phyloP scores from a whole-genome alignment of 2,329 filamentous ascomycete species.

The Pseudogymnoascus sp. region DNA sequence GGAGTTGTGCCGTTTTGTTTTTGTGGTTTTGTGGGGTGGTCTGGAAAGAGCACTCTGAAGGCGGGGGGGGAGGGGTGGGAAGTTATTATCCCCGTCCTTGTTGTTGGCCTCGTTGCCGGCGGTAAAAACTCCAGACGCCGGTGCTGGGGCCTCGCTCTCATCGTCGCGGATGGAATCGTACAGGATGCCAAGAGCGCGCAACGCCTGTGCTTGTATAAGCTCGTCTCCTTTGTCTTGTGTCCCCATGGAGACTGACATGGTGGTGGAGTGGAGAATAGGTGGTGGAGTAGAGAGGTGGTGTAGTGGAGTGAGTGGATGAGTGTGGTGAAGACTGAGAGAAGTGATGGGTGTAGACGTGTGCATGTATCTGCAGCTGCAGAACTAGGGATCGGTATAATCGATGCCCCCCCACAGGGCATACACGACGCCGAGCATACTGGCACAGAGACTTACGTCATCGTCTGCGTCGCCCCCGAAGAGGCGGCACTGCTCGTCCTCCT shows the following conservation, averaged over 20 bases:
- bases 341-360: not conserved
- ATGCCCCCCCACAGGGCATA: conserved; percentile 19
- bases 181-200: conserved; percentile 5
- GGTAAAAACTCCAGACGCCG: not conserved
- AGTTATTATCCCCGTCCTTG: not conserved
- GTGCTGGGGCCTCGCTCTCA: not conserved
- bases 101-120: not conserved
- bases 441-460: conserved; percentile 25
- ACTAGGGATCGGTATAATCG: conserved; percentile 10
- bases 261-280: conserved; percentile 4
- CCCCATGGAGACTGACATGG: not conserved
- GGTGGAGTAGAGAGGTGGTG: not conserved
- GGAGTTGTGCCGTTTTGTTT: not conserved
- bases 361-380: not conserved
- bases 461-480: conserved; percentile 27
- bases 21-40: not conserved
- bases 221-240: conserved; percentile 5
- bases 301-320: not conserved
- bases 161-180: conserved; percentile 4
- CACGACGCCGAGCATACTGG: conserved; percentile 27
- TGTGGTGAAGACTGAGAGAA: conserved; percentile 1
- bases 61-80: not conserved
- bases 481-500: conserved; percentile 22
- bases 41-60: not conserved
- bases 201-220: conserved; percentile 10